phyloP scores from a whole-genome alignment of 805 yeast species.

The Starmerella kuoi region DNA sequence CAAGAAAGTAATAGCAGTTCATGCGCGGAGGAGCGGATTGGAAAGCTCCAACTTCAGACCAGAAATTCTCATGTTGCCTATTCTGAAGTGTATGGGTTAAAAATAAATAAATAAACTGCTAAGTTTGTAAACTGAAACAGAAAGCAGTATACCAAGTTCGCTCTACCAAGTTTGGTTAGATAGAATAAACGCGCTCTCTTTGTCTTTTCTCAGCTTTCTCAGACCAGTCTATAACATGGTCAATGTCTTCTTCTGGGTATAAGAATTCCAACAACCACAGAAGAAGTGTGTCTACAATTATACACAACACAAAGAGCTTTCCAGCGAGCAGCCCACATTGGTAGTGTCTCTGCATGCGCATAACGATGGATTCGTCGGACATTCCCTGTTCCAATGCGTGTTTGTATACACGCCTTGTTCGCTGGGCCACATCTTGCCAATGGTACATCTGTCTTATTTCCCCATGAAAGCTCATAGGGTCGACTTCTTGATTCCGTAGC shows the following conservation, averaged over 20 bases:
- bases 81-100: no score
- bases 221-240: conserved; percentile 3
- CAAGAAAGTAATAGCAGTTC: no score
- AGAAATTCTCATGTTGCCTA: no score
- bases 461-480: conserved; percentile 65
- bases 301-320: conserved; percentile 63
- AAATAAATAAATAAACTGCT: no score
- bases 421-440: conserved; percentile 76
- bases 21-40: no score
- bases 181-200: no score
- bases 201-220: no score
- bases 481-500: conserved; percentile 45
- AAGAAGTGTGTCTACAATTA: conserved; percentile 65
- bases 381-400: conserved; percentile 20
- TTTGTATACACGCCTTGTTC: conserved; percentile 76
- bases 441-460: conserved; percentile 74
- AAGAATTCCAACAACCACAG: conserved; percentile 50
- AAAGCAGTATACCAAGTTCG: no score
- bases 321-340: conserved; percentile 69
- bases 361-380: conserved; percentile 42
- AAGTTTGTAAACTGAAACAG: no score
- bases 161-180: no score
- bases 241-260: neutral
- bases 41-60: no score
- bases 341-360: conserved; percentile 52